These are phyloP conservation scores for Pythium pyrilobum DNA, from an alignment of 352 stramenopile species.

Conservation along the genomic window DNA sequence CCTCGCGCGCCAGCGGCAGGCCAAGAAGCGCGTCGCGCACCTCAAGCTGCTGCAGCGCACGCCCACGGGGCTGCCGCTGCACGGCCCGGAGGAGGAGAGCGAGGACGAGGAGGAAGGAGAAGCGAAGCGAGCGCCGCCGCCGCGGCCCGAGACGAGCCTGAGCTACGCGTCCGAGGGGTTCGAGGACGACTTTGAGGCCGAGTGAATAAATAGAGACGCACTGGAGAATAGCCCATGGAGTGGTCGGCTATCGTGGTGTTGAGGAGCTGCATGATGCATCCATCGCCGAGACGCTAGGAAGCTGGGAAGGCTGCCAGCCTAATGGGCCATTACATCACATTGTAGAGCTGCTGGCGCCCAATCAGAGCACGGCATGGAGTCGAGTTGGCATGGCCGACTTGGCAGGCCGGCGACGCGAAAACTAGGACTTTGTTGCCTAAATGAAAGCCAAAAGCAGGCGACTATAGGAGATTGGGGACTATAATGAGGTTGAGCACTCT, in stretches of 20 bases:
- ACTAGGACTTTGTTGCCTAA: no score
- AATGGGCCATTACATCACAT: background rate
- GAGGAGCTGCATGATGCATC: no score
- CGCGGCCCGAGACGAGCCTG: conserved; percentile 45
- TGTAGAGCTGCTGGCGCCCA: background rate
- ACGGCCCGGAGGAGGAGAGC: background rate
- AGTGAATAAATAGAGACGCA: background rate
- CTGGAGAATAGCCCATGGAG: background rate
- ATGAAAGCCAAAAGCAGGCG: no score
- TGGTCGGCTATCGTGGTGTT: no score
- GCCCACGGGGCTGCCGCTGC: conserved; percentile 22
- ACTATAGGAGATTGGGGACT: no score
- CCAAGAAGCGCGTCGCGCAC: conserved; percentile 28
- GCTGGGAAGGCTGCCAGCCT: no score
- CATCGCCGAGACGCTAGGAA: no score
- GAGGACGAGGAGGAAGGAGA: conserved; percentile 2
- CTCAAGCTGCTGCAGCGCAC: conserved; percentile 24
- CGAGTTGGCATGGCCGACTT: conserved; percentile 1
- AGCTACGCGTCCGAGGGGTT: conserved; percentile 62
- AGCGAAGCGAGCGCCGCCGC: background rate
- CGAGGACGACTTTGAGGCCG: conserved; percentile 44
- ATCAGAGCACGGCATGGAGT: background rate
- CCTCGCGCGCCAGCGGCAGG: conserved; percentile 37
- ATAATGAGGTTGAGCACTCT: no score
- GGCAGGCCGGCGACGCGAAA: no score